These are phyloP conservation scores for Vigna reflexopilosa DNA, from an alignment of 306 rosid species.

Conservation along the genomic window DNA sequence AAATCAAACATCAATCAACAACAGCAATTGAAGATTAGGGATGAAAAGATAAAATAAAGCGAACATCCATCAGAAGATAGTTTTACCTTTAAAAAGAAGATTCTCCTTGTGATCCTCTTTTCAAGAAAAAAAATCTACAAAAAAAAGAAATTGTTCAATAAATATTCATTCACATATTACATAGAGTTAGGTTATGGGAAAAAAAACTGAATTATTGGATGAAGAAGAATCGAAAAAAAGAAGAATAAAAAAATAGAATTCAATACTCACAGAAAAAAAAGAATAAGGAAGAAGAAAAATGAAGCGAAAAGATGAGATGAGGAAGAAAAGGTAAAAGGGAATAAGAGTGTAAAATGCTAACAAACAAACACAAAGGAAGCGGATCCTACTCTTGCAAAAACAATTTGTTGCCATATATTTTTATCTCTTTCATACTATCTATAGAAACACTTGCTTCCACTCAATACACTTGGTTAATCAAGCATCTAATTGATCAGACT, in stretches of 20 bases:
- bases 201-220: neutral
- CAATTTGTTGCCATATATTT: too few species aligned
- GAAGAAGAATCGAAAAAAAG: neutral
- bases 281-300: neutral
- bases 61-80: neutral
- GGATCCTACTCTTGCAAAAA: too few species aligned
- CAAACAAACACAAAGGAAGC: neutral
- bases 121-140: neutral
- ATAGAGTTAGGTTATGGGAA: neutral
- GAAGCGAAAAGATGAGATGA: too few species aligned
- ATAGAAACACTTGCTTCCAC: neutral
- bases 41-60: neutral
- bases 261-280: neutral
- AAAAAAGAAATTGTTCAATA: neutral
- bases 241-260: neutral
- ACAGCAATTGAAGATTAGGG: neutral
- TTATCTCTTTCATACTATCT: neutral
- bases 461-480: too few species aligned
- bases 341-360: neutral
- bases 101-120: neutral
- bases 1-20: neutral
- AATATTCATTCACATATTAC: neutral
- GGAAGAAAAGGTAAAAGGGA: too few species aligned
- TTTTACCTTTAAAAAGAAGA: neutral
- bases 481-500: neutral